These are phyloP conservation scores for Neurospora tetraspora DNA, from an alignment of 495 filamentous ascomycete genomes.

Conservation along the genomic window DNA sequence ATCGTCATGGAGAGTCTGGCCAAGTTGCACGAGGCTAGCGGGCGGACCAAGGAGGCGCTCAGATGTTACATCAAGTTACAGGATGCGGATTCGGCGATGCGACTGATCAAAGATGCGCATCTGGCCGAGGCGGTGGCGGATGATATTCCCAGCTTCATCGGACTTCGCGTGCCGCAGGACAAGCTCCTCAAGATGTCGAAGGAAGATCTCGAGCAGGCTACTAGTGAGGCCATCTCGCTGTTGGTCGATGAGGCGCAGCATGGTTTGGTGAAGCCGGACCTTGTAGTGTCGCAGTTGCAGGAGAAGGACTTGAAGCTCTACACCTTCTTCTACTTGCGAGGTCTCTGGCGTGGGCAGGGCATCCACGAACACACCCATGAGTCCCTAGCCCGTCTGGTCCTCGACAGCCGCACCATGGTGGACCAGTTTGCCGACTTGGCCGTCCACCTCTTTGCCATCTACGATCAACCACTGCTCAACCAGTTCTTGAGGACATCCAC, in stretches of 20 bases:
- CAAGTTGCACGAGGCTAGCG: slow-evolving; percentile 68
- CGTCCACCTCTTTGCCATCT: slow-evolving; percentile 74
- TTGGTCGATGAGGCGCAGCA: slow-evolving; percentile 86
- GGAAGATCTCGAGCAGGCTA: slow-evolving; percentile 63
- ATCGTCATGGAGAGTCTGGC: slow-evolving; percentile 75
- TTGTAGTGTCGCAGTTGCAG: slow-evolving; percentile 67
- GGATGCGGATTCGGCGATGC: slow-evolving; percentile 82
- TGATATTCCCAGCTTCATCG: slow-evolving; percentile 80
- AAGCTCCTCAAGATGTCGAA: slow-evolving; percentile 55
- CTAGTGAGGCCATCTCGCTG: slow-evolving; percentile 70
- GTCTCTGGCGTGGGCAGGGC: slow-evolving; percentile 69
- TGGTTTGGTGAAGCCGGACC: slow-evolving; percentile 68
- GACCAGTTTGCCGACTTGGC: slow-evolving; percentile 79
- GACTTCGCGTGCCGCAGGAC: slow-evolving; percentile 70
- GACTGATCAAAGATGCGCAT: slow-evolving; percentile 70
- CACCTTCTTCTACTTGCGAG: slow-evolving; percentile 83
- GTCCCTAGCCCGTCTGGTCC: slow-evolving; percentile 33
- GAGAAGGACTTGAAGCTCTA: slow-evolving; percentile 50
- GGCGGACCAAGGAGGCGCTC: slow-evolving; percentile 72
- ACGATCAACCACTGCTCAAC: slow-evolving; percentile 70
- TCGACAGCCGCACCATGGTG: slow-evolving; percentile 65
- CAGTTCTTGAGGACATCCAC: slow-evolving; percentile 77
- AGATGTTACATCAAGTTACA: slow-evolving; percentile 82
- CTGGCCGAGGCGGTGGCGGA: slow-evolving; percentile 77
- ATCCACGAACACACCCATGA: slow-evolving; percentile 32